Conservation (phyloP, 352 stramenopile species). For the Globisporangium apiculatum region DNA sequence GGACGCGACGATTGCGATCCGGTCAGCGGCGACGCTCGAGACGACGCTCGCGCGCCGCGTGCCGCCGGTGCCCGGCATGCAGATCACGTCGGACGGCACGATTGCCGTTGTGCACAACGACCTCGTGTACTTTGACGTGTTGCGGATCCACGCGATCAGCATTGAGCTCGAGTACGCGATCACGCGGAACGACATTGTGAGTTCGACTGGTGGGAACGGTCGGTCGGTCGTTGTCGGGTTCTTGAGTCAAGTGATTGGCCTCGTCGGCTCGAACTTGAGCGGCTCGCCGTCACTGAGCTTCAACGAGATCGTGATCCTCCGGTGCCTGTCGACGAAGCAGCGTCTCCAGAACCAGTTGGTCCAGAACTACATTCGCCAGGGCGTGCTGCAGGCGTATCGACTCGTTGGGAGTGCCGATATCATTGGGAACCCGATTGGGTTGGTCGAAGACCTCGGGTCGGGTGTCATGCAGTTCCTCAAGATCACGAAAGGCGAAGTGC, state of each 20-base stretch:
- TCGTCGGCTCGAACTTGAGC: slow-evolving; percentile 82
- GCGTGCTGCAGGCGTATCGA: slow-evolving; percentile 78
- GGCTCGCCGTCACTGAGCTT: slow-evolving; percentile 80
- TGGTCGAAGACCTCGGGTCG: slow-evolving; percentile 83
- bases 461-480: slow-evolving; percentile 84
- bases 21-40: slow-evolving; percentile 54
- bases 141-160: slow-evolving; percentile 62
- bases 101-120: slow-evolving; percentile 43
- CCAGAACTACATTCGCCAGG: slow-evolving; percentile 79
- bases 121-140: slow-evolving; percentile 76
- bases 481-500: slow-evolving; percentile 83
- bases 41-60: slow-evolving; percentile 49
- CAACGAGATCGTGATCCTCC: slow-evolving; percentile 77
- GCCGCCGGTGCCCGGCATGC: slow-evolving; percentile 45
- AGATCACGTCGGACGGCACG: slow-evolving; percentile 53
- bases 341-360: slow-evolving; percentile 71
- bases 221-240: slow-evolving; percentile 78
- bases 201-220: slow-evolving; percentile 44
- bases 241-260: slow-evolving; percentile 70
- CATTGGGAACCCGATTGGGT: slow-evolving; percentile 81
- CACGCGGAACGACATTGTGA: slow-evolving; percentile 75
- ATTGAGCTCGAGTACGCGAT: slow-evolving; percentile 83
- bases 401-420: slow-evolving; percentile 81
- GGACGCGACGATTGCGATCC: slow-evolving; percentile 49
- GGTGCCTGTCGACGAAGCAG: slow-evolving; percentile 80